These are phyloP conservation scores for Elsinoe necatrix DNA, from an alignment of 2,329 filamentous ascomycete species.

Conservation along the genomic window DNA sequence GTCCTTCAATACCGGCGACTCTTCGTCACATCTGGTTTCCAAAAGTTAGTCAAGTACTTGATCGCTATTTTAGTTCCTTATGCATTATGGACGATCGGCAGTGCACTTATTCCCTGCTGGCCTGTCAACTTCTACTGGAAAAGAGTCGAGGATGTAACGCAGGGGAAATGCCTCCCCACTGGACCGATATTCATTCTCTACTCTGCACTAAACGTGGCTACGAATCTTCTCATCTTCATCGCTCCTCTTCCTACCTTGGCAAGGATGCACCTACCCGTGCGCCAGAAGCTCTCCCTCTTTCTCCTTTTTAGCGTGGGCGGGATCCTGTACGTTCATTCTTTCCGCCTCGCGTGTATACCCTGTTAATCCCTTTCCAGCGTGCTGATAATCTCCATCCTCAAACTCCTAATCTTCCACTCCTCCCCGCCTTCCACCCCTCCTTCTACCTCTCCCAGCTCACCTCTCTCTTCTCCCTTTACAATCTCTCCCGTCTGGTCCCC, in stretches of 20 bases:
- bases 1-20: conserved; percentile 41
- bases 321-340: conserved; percentile 23
- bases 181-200: conserved; percentile 28
- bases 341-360: conserved; percentile 15
- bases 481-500: not conserved
- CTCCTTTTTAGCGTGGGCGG: conserved; percentile 29
- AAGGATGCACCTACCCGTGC: conserved; percentile 24
- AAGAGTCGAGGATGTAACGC: conserved; percentile 15
- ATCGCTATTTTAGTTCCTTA: conserved; percentile 26
- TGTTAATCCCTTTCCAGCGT: not conserved
- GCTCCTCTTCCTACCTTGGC: conserved; percentile 28
- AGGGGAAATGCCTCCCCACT: conserved; percentile 32
- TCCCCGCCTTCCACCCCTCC: not conserved
- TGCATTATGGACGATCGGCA: conserved; percentile 28
- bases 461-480: too few species aligned
- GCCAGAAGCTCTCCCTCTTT: conserved; percentile 26
- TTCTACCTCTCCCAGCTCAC: not conserved
- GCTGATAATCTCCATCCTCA: not conserved
- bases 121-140: conserved; percentile 39
- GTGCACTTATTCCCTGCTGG: conserved; percentile 34
- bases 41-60: conserved; percentile 37
- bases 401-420: conserved; percentile 4
- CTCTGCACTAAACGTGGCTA: conserved; percentile 28
- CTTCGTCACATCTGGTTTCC: conserved; percentile 35
- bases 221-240: conserved; percentile 27